phyloP scores from a whole-genome alignment of 2,329 filamentous ascomycete species.

The Neodidymelliopsis sp. region DNA sequence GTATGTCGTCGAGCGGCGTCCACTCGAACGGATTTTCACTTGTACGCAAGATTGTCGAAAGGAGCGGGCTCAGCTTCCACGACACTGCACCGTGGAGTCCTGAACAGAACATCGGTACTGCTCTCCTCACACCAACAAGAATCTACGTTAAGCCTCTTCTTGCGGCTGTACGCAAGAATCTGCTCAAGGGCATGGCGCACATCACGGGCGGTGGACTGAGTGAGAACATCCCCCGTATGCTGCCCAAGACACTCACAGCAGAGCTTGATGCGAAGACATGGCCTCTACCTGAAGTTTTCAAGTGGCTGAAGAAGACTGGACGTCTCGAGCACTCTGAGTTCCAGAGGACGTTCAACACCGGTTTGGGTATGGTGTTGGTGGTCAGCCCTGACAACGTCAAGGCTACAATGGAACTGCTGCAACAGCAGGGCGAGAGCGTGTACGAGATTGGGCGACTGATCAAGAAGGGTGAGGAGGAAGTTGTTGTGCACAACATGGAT shows the following conservation, averaged over 20 bases:
- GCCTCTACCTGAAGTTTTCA: conserved; percentile 79
- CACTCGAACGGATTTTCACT: conserved; percentile 98
- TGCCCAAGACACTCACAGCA: conserved; percentile 79
- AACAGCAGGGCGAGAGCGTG: conserved; percentile 76
- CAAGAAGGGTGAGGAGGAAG: conserved; percentile 57
- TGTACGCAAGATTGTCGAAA: conserved; percentile 86
- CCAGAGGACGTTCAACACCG: conserved; percentile 92
- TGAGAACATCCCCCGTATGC: conserved; percentile 95
- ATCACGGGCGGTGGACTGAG: conserved; percentile 94
- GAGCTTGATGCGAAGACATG: conserved; percentile 81
- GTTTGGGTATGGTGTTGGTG: conserved; percentile 91
- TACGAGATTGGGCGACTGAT: conserved; percentile 77
- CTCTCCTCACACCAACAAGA: conserved; percentile 84
- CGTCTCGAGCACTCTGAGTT: conserved; percentile 81
- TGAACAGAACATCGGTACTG: conserved; percentile 70
- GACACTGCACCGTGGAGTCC: conserved; percentile 79
- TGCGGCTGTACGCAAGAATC: conserved; percentile 64
- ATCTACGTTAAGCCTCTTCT: conserved; percentile 92
- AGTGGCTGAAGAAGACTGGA: conserved; percentile 80
- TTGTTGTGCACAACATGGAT: conserved; percentile 66
- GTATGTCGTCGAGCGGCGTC: conserved; percentile 82
- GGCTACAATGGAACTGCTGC: conserved; percentile 66
- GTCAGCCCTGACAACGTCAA: conserved; percentile 72
- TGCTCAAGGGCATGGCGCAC: conserved; percentile 92
- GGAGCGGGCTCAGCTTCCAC: conserved; percentile 73